phyloP scores from a whole-genome alignment of 2,329 filamentous ascomycete species.

The Xylariaceae sp. region DNA sequence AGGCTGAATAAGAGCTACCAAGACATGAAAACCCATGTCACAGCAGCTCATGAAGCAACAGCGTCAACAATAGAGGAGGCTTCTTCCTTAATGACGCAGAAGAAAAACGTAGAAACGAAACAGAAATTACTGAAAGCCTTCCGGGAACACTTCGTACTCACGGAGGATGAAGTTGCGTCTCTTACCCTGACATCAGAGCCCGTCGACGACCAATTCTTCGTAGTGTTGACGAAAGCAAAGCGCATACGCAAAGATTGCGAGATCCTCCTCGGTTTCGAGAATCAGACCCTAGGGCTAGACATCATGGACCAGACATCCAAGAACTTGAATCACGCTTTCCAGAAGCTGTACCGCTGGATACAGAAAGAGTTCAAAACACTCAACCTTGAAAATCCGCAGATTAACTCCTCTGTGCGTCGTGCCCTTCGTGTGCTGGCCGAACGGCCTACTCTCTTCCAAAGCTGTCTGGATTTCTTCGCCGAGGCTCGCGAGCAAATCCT shows the following conservation, averaged over 20 bases:
- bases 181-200: conserved; percentile 82
- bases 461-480: conserved; percentile 89
- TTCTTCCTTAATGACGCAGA: conserved; percentile 73
- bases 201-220: conserved; percentile 86
- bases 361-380: conserved; percentile 91
- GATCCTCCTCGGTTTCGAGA: conserved; percentile 85
- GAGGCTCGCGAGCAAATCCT: conserved; percentile 87
- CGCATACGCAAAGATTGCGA: conserved; percentile 89
- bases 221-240: conserved; percentile 78
- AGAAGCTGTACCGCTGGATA: conserved; percentile 95
- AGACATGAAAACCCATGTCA: conserved; percentile 80
- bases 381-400: conserved; percentile 93
- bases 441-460: conserved; percentile 88
- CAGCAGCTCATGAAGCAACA: conserved; percentile 76
- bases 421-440: conserved; percentile 89
- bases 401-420: conserved; percentile 82
- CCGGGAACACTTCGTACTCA: conserved; percentile 81
- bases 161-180: conserved; percentile 77
- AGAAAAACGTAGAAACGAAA: conserved; percentile 77
- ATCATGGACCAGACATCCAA: conserved; percentile 91
- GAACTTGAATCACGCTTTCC: conserved; percentile 85
- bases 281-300: conserved; percentile 85
- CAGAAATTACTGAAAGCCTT: conserved; percentile 80
- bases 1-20: conserved; percentile 81
- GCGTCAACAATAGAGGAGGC: conserved; percentile 79